Conservation (phyloP, 1,284 basidiomycete genomes). For the Neolentinus lepideus region DNA sequence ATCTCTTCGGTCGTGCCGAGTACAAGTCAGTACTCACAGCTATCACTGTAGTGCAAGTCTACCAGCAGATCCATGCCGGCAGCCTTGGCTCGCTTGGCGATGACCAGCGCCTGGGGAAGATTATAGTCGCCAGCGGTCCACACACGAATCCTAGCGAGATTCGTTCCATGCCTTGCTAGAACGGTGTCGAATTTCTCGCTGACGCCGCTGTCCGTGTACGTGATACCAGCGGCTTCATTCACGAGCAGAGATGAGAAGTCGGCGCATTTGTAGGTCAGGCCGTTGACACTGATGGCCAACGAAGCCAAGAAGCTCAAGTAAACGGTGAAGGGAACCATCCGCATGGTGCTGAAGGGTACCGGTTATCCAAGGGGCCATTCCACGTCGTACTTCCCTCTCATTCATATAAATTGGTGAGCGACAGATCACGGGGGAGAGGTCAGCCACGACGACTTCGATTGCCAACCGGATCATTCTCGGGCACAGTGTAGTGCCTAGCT, state of each 20-base stretch:
- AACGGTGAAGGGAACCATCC: too few species aligned
- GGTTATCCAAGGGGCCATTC: too few species aligned
- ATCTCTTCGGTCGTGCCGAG: too few species aligned
- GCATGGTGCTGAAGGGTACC: too few species aligned
- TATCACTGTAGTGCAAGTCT: slow-evolving; percentile 60
- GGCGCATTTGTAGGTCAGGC: slow-evolving; percentile 36
- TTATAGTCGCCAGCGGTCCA: slow-evolving; percentile 58
- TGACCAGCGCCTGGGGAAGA: slow-evolving; percentile 42
- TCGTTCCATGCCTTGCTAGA: slow-evolving; percentile 43
- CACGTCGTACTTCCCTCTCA: too few species aligned
- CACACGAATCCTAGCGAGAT: slow-evolving; percentile 50
- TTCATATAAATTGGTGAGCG: too few species aligned
- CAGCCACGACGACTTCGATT: too few species aligned
- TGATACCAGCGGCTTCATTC: slow-evolving; percentile 42
- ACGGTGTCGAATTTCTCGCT: slow-evolving; percentile 45
- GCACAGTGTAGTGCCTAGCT: too few species aligned
- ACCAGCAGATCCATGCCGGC: slow-evolving; percentile 52
- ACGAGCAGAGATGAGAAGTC: slow-evolving; percentile 54
- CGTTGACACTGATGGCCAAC: too few species aligned
- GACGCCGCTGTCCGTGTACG: slow-evolving; percentile 38
- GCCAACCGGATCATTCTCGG: too few species aligned
- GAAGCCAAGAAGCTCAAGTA: too few species aligned
- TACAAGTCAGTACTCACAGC: slow-evolving; percentile 32
- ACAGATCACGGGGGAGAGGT: too few species aligned
- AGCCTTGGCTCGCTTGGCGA: slow-evolving; percentile 48